These are phyloP conservation scores for Naganishia vishniacii DNA, from an alignment of 768 basidiomycete genomes.

Conservation along the genomic window DNA sequence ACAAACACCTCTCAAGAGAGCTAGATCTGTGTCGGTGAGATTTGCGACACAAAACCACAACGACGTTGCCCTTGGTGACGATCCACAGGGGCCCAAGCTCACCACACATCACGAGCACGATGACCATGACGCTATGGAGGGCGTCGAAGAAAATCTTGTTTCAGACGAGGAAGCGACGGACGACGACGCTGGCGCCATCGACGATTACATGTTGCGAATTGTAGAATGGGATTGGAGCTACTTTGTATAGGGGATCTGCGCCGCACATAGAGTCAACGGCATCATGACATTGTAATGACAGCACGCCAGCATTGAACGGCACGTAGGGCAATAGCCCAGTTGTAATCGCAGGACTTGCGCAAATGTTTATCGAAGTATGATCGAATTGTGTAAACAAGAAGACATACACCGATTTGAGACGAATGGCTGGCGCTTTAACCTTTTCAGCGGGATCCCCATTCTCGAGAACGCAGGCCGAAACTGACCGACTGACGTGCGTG, in stretches of 20 bases:
- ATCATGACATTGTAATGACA: neutral
- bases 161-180: slow-evolving; percentile 31
- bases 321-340: too few relatives aligned
- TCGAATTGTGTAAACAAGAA: too few relatives aligned
- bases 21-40: slow-evolving; percentile 36
- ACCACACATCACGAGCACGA: neutral
- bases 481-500: too few relatives aligned
- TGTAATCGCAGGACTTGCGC: too few relatives aligned
- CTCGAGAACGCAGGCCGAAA: too few relatives aligned
- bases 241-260: slow-evolving; percentile 29
- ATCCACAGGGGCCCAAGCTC: too few relatives aligned
- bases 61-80: too few relatives aligned
- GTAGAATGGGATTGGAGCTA: slow-evolving; percentile 49
- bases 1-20: slow-evolving; percentile 24
- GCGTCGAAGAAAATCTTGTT: slow-evolving; percentile 26
- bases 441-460: too few relatives aligned
- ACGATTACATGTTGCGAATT: slow-evolving; percentile 71
- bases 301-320: neutral
- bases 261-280: neutral
- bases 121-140: slow-evolving; percentile 38
- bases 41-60: too few relatives aligned
- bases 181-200: slow-evolving; percentile 64
- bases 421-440: too few relatives aligned
- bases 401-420: too few relatives aligned
- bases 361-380: too few relatives aligned